A percentile compares a stretch with the other conserved stretches of the same genome.
Conservation (phyloP, 176 grass and related monocot genomes). For the Juncus inflexus region DNA sequence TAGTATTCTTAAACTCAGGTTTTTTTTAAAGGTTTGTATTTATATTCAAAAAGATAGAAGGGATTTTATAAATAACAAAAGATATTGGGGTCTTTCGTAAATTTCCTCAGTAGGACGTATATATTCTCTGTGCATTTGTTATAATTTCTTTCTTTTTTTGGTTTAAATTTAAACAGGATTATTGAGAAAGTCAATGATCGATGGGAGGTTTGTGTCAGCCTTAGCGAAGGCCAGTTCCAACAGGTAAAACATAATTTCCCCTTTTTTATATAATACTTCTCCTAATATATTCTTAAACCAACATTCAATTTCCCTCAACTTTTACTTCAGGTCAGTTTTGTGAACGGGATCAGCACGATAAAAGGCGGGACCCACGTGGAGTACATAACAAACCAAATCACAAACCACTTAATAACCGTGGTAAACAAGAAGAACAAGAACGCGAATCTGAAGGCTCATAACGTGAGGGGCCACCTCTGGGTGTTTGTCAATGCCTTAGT, state of each 20-base stretch:
- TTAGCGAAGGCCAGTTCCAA: slow-evolving; percentile 40
- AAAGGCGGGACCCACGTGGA: slow-evolving; percentile 43
- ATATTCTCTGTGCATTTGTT: too few species aligned
- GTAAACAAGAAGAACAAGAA: slow-evolving; percentile 45
- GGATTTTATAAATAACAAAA: too few species aligned
- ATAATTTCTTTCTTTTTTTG: background rate
- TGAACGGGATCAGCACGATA: slow-evolving; percentile 35
- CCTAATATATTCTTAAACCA: background rate
- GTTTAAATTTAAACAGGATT: slow-evolving; percentile 18
- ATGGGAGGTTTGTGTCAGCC: slow-evolving; percentile 42
- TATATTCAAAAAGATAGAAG: too few species aligned
- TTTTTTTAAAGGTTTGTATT: too few species aligned
- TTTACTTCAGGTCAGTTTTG: slow-evolving; percentile 37
- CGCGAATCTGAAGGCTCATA: slow-evolving; percentile 39
- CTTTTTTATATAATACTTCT: background rate
- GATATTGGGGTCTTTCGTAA: too few species aligned
- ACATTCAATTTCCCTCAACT: slow-evolving; percentile 2
- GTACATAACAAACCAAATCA: slow-evolving; percentile 35
- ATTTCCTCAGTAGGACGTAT: too few species aligned
- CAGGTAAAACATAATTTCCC: slow-evolving; percentile 15
- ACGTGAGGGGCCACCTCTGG: slow-evolving; percentile 38
- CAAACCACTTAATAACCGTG: slow-evolving; percentile 27
- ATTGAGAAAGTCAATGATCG: slow-evolving; percentile 36
- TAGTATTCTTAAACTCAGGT: too few species aligned
- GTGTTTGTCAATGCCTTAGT: slow-evolving; percentile 44